Evolutionary conservation across 1,139 yeast species (phyloP), one percentile per base, ranked within the genome.

Genomic region (Blastobotrys ciferrii): DNA sequence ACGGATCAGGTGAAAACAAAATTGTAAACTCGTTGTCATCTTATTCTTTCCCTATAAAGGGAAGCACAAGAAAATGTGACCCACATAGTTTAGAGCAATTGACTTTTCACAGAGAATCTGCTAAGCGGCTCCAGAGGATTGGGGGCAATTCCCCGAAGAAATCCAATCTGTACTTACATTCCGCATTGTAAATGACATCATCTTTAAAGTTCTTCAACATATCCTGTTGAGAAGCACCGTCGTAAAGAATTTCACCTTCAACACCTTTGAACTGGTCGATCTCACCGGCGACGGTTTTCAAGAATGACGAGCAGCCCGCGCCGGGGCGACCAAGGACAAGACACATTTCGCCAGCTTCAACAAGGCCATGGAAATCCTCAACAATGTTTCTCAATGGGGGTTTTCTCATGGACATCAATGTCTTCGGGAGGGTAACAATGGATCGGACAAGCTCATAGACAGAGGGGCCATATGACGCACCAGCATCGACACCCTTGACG

Each of bases 301-400:
- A 68, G 32, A 81, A 69, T 12, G 84, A 74, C 3, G 84, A 73
- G 61, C 86, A 81, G 48, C 86, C 86, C 15, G 86, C 78, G 51
- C 86, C 87, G 6, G 86, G 86, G 56, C 83, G 73, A 46, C 86
- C 87, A 42, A 81, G 71, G 2, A 80, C 84, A 54, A 80, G 69
- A 42, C 78, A 70, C 79, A 80, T 75, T 60, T 80, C 84, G 50
- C 85, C 84, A n/a, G 80, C 73, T 53, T 71, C 71, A n/a, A 78
- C 67, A 52, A 63, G 57, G 55, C 80, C 71, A 59, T 66, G 61
- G 53, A 72, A 52, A 52, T 66, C 63, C 55, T 70, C 69, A 50
- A 80, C 71, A 46, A 80, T 76, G 47, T 72, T 67, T 62, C 79
- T 68, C 44, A 68, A 63, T 1, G 69, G 66, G 18, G 62, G 60